phyloP scores from a whole-genome alignment of 2,329 filamentous ascomycete species.

The Aspergillus pseudoglaucus region DNA sequence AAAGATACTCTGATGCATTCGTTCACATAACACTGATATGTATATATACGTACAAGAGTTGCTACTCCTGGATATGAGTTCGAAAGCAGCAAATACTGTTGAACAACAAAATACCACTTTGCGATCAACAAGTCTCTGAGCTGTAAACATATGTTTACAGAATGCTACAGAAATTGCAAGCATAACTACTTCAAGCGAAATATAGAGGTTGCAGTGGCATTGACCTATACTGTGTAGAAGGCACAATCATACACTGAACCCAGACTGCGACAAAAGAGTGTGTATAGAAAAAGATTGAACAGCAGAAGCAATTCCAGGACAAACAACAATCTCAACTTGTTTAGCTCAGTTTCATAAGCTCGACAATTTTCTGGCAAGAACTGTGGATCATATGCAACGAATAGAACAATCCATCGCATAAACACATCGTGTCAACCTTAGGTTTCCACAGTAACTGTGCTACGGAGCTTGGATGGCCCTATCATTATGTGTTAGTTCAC shows the following conservation, averaged over 20 bases:
- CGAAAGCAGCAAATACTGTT: no score
- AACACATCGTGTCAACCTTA: slow-evolving; percentile 22
- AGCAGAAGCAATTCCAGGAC: slow-evolving; percentile 9
- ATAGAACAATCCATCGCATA: slow-evolving; percentile 24
- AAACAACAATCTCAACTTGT: slow-evolving; percentile 13
- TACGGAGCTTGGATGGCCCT: slow-evolving; percentile 42
- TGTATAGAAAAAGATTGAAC: slow-evolving; percentile 6
- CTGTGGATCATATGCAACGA: slow-evolving; percentile 6
- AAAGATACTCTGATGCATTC: slow-evolving; percentile 18
- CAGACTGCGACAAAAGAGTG: background rate
- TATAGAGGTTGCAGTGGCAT: background rate
- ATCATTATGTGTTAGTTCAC: background rate
- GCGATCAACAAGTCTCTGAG: no score
- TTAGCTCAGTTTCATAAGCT: slow-evolving; percentile 12
- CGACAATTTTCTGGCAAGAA: slow-evolving; percentile 10
- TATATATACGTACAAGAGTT: background rate
- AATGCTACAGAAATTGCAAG: background rate
- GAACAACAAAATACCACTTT: no score
- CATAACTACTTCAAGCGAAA: background rate
- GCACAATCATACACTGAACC: background rate
- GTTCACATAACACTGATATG: background rate
- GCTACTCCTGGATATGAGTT: no score
- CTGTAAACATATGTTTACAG: no score
- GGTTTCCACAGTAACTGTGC: slow-evolving; percentile 23
- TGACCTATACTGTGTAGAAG: slow-evolving; percentile 1